Conservation (phyloP, 116 monocot genomes). For the Thalassia testudinum region DNA sequence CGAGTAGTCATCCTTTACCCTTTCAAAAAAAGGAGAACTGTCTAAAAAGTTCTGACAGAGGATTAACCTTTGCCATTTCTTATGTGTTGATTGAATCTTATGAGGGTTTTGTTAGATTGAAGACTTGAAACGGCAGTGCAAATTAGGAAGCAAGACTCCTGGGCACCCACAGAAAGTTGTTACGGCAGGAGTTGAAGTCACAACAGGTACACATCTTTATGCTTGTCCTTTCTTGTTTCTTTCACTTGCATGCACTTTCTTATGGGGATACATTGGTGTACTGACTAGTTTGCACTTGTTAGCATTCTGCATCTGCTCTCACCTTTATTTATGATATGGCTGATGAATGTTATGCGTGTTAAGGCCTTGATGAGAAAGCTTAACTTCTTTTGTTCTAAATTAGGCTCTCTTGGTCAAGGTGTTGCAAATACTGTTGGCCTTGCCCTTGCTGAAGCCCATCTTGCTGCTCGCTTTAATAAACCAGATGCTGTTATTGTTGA, state of each 20-base stretch:
- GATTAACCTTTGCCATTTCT: too few relatives aligned
- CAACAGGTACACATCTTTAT: slow-evolving; percentile 11
- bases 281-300: not conserved
- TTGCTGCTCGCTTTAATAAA: slow-evolving; percentile 24
- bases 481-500: slow-evolving; percentile 15
- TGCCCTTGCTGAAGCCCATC: slow-evolving; percentile 25
- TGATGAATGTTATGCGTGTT: not conserved
- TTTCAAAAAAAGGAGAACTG: too few relatives aligned
- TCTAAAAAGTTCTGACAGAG: too few relatives aligned
- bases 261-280: not conserved
- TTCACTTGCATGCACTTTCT: not conserved
- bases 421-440: slow-evolving; percentile 29
- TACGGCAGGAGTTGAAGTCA: slow-evolving; percentile 26
- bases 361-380: not conserved
- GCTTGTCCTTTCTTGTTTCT: not conserved
- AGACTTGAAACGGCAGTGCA: slow-evolving; percentile 18
- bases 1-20: too few relatives aligned
- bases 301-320: not conserved
- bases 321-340: not conserved
- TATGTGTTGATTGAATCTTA: too few relatives aligned
- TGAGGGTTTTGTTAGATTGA: slow-evolving; percentile 13
- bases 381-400: not conserved
- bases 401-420: slow-evolving; percentile 30
- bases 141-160: slow-evolving; percentile 26
- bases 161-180: slow-evolving; percentile 29